These are phyloP conservation scores for Wakefieldia striispora DNA, from an alignment of 768 basidiomycete genomes.

Conservation along the genomic window DNA sequence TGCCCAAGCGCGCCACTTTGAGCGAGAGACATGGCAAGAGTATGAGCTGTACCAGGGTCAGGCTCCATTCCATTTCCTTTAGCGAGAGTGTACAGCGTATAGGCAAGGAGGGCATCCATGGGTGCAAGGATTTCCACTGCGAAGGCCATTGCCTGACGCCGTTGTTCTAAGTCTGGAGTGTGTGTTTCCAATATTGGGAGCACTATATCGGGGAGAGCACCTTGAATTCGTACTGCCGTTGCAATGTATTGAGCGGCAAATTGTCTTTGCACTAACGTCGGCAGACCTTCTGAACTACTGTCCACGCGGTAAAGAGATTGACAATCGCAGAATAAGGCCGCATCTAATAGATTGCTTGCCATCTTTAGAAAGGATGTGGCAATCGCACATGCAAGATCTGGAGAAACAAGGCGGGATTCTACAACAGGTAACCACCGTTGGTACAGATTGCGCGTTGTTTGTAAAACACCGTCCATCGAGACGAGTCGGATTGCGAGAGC, in stretches of 20 bases:
- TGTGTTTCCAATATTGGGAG: constrained; percentile 27
- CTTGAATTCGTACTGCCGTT: constrained; percentile 30
- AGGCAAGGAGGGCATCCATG: constrained; percentile 32
- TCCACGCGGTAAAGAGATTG: constrained; percentile 30
- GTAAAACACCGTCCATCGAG: constrained; percentile 15
- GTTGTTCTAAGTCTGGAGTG: constrained; percentile 26
- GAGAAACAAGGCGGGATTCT: constrained; percentile 31
- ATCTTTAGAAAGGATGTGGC: constrained; percentile 46
- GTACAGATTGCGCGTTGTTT: constrained; percentile 39
- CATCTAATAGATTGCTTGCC: constrained; percentile 39
- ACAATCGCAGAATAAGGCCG: constrained; percentile 36
- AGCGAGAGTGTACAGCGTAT: constrained; percentile 35
- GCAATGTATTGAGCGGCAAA: constrained; percentile 26
- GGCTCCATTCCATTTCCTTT: constrained; percentile 20
- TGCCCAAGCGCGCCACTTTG: constrained; percentile 22
- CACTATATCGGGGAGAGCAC: constrained; percentile 27
- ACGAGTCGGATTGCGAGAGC: not conserved
- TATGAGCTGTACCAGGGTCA: constrained; percentile 21
- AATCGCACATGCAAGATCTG: constrained; percentile 30
- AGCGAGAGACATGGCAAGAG: constrained; percentile 32
- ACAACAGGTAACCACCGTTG: constrained; percentile 35
- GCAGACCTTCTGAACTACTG: constrained; percentile 16
- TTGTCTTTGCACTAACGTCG: not conserved
- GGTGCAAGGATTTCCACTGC: constrained; percentile 20
- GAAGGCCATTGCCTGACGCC: constrained; percentile 25